phyloP scores from a whole-genome alignment of 2,329 filamentous ascomycete species.

The Pseudonectria foliicola region DNA sequence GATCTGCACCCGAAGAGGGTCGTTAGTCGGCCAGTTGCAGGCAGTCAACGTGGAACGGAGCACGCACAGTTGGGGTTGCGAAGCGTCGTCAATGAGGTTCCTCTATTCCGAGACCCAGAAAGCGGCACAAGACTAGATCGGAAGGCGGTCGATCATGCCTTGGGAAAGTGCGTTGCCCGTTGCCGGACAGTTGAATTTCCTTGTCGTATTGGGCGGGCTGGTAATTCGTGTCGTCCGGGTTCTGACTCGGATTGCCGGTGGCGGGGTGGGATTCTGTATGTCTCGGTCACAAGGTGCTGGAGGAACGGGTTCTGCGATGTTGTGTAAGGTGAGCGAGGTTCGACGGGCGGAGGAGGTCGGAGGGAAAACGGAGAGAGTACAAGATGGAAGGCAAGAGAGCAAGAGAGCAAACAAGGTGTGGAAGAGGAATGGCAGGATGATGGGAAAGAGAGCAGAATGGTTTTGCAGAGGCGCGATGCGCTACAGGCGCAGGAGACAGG shows the following conservation, averaged over 20 bases:
- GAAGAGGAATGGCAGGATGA: slow-evolving; percentile 8
- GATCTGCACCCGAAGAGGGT: slow-evolving; percentile 13
- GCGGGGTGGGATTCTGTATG: slow-evolving; percentile 21
- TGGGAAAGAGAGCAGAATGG: slow-evolving; percentile 4
- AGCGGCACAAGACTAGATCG: slow-evolving; percentile 26
- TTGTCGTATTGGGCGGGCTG: slow-evolving; percentile 13
- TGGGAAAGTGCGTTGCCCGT: slow-evolving; percentile 26
- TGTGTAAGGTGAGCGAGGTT: slow-evolving; percentile 14
- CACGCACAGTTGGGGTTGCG: slow-evolving; percentile 36
- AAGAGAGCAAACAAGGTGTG: slow-evolving; percentile 6
- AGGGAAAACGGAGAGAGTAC: slow-evolving; percentile 2
- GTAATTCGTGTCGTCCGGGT: slow-evolving; percentile 13
- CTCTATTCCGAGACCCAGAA: slow-evolving; percentile 22
- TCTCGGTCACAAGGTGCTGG: slow-evolving; percentile 22
- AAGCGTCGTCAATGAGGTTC: slow-evolving; percentile 24
- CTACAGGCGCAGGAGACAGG: background rate
- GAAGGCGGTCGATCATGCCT: slow-evolving; percentile 31
- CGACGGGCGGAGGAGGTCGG: slow-evolving; percentile 1
- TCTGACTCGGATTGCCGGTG: slow-evolving; percentile 10
- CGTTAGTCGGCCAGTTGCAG: slow-evolving; percentile 16
- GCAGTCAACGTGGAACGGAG: slow-evolving; percentile 29
- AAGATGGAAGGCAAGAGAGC: slow-evolving; percentile 8
- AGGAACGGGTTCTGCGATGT: slow-evolving; percentile 13
- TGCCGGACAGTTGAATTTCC: slow-evolving; percentile 21
- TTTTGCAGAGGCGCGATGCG: slow-evolving; percentile 15